A percentile compares a stretch with the other conserved stretches of the same genome.
Conservation (phyloP, 2,329 filamentous ascomycete species). For the Pseudogymnoascus sp. region DNA sequence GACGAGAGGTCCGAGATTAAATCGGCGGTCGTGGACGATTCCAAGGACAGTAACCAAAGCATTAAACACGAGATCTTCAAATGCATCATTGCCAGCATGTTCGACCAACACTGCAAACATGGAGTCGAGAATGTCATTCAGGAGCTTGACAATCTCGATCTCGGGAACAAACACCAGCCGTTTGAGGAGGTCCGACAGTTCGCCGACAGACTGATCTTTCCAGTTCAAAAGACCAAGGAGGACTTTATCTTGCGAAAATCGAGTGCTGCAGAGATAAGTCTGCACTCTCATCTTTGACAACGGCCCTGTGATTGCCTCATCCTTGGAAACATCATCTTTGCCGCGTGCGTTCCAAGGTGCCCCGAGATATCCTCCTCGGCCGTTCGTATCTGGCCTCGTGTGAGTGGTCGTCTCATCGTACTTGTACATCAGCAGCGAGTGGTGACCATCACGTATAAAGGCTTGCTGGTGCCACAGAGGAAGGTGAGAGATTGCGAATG, state of each 20-base stretch:
- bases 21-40: conserved; percentile 89
- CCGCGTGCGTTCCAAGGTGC: conserved; percentile 70
- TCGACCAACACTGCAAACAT: conserved; percentile 89
- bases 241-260: conserved; percentile 85
- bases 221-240: conserved; percentile 79
- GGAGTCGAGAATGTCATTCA: conserved; percentile 81
- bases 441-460: conserved; percentile 78
- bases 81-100: conserved; percentile 82
- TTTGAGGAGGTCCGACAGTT: conserved; percentile 67
- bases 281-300: conserved; percentile 72
- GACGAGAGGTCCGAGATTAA: conserved; percentile 83
- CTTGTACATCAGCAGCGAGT: conserved; percentile 76
- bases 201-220: conserved; percentile 66
- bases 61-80: conserved; percentile 87
- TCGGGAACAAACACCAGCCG: conserved; percentile 90
- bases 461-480: conserved; percentile 89
- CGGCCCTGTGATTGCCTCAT: conserved; percentile 66
- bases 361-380: conserved; percentile 79
- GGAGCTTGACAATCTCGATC: conserved; percentile 92
- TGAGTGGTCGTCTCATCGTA: conserved; percentile 84
- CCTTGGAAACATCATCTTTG: conserved; percentile 60
- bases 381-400: conserved; percentile 51
- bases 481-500: conserved; percentile 88
- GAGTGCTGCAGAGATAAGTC: conserved; percentile 88
- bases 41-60: conserved; percentile 82